These are phyloP conservation scores for Poa pratensis DNA, from an alignment of 176 grass and related monocot genomes.

Conservation along the genomic window DNA sequence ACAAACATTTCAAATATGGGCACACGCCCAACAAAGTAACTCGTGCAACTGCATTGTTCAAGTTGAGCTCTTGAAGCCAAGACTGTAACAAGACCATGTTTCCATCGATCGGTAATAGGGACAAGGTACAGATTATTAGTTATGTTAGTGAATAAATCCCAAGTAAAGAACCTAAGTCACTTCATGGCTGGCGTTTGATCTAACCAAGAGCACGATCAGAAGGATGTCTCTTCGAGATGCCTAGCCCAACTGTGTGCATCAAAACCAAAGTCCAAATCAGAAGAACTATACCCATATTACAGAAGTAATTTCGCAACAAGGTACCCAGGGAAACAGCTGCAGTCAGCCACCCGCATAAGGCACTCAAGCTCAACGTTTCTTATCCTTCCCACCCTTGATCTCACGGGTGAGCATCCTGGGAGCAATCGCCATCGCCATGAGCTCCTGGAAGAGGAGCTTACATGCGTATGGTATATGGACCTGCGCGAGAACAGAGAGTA, in stretches of 20 bases:
- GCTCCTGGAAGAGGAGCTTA: slow-evolving; percentile 92
- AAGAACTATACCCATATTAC: neutral
- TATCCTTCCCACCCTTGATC: slow-evolving; percentile 62
- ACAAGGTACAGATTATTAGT: neutral
- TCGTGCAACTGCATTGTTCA: neutral
- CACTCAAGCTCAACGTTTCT: slow-evolving; percentile 53
- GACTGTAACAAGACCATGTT: neutral
- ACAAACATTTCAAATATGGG: neutral
- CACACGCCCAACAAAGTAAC: neutral
- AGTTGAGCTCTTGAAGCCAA: neutral
- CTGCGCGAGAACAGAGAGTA: slow-evolving; percentile 31
- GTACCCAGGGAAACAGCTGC: neutral
- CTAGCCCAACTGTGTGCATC: neutral
- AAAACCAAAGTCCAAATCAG: neutral
- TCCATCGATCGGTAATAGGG: neutral
- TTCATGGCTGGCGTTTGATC: neutral
- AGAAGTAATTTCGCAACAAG: neutral
- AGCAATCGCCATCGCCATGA: slow-evolving; percentile 94
- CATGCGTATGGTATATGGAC: slow-evolving; percentile 94
- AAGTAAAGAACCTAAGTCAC: neutral
- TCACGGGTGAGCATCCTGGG: slow-evolving; percentile 89
- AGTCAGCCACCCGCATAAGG: neutral
- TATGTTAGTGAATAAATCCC: neutral
- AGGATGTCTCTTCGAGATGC: neutral
- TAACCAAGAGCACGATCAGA: neutral